These are phyloP conservation scores for Triticum dicoccoides DNA, from an alignment of 176 grass and related monocot genomes.

Conservation along the genomic window DNA sequence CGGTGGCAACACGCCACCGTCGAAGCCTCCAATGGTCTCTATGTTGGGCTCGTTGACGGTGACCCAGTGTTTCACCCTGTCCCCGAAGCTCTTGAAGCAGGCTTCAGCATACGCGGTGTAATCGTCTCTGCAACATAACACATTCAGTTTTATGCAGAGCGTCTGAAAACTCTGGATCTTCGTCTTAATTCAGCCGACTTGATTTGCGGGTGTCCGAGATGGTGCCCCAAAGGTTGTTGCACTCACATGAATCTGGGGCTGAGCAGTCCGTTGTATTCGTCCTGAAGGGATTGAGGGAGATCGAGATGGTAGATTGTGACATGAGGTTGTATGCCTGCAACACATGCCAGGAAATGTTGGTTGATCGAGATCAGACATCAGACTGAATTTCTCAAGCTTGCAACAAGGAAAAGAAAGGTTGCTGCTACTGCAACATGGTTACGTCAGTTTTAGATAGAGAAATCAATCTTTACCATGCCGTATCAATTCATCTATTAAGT, in stretches of 20 bases:
- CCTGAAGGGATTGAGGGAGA: conserved; percentile 64
- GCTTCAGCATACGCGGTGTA: conserved; percentile 56
- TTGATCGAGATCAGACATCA: neutral
- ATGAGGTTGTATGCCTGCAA: conserved; percentile 69
- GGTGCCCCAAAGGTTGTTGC: neutral
- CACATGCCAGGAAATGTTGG: neutral
- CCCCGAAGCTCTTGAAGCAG: conserved; percentile 70
- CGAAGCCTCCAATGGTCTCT: conserved; percentile 50
- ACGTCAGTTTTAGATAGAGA: neutral
- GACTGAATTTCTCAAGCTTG: neutral
- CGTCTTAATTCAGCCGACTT: neutral
- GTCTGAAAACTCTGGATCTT: neutral
- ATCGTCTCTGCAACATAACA: conserved; percentile 50
- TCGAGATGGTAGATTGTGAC: conserved; percentile 76
- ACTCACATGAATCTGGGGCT: conserved; percentile 63
- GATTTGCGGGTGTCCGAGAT: neutral
- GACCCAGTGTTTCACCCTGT: conserved; percentile 74
- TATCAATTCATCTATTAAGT: conserved; percentile 68
- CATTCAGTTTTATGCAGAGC: neutral
- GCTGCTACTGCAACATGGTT: neutral
- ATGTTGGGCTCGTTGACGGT: conserved; percentile 76
- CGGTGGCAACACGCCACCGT: conserved; percentile 32
- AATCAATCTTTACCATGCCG: conserved; percentile 34
- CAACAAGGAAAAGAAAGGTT: neutral
- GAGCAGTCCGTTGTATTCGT: conserved; percentile 57